Evolutionary conservation across 2,329 filamentous ascomycete species (phyloP), one percentile per base, ranked within the genome.

Genomic region (Alternaria solani): DNA sequence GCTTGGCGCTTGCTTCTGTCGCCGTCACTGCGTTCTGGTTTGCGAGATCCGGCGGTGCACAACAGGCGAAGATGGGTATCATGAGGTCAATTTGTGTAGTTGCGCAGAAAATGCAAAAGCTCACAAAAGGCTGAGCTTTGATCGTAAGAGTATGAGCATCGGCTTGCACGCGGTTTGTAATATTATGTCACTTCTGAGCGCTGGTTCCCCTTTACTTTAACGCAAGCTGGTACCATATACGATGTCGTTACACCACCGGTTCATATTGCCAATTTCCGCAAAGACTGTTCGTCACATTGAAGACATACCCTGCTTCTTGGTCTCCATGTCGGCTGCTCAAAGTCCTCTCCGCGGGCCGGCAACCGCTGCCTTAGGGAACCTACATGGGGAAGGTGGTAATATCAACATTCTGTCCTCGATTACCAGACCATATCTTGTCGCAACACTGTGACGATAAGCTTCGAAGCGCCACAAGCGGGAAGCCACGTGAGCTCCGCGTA

Each of bases 1-100:
- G 72, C 1, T 16, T 76, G 3, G 56, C 62, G 1, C 30, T 71
- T 11, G 65, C 63, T 3, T 62, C 67, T 2, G 28, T 64, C 1
- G 26, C 71, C 2, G 67, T 70, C 1, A 66, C 66, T 4, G 61
- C 55, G 3, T 44, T 73, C 16, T 67, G 67, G 67, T 70, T 75
- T 49, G 67, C 65, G 8, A 66, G 66, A 26, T 55, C 64, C 16
- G 69, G 72, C 5, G 72, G 68, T 20, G 38, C 65, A 18, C 63
- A 70, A 41, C 65, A 56, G 32, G 65, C 61, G 4, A 73, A 76
- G 62, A 72, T 66, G 67, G 64, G 70, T 8, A 46, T 77, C 3
- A n/a, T 76, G 25, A 61, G 67, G 7, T 67, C 66, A 1, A 66
- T 76, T 4, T 77, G 72, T 41, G 62, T 65, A 41, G 49, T 66